Percentiles rank a stretch among this genome's conserved stretches.
Evolutionary conservation across 768 basidiomycete species (phyloP).

Genomic region (Naganishia vishniacii): DNA sequence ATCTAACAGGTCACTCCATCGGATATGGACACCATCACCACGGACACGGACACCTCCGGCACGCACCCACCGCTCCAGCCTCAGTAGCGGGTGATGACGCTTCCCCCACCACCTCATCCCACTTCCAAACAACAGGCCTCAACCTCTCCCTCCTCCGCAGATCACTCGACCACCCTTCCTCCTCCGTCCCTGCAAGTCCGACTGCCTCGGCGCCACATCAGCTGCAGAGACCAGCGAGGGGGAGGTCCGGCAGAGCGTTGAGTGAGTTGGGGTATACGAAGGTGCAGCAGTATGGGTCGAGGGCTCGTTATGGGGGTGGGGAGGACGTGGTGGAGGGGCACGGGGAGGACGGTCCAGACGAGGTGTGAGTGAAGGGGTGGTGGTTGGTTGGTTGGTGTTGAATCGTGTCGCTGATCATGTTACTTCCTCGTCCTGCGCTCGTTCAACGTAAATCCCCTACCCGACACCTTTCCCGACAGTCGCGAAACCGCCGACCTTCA

Average conservation of each 20-base stretch:
- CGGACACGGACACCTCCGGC: background rate
- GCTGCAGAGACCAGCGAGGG: no score
- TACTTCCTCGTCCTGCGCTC: no score
- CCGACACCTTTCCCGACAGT: background rate
- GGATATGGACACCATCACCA: background rate
- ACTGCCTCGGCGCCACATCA: background rate
- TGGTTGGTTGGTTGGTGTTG: background rate
- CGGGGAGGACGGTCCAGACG: no score
- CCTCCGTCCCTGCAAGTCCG: background rate
- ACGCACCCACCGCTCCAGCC: no score
- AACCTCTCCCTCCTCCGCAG: background rate
- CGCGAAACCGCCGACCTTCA: slow-evolving; percentile 18
- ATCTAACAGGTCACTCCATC: background rate
- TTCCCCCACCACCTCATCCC: background rate
- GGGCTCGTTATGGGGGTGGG: no score
- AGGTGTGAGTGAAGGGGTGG: no score
- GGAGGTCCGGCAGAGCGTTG: no score
- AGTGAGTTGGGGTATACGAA: no score
- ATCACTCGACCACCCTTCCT: background rate
- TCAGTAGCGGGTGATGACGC: background rate
- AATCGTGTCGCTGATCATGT: no score
- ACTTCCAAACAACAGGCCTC: background rate
- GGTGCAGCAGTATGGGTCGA: no score
- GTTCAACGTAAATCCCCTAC: no score
- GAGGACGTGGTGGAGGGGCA: no score